phyloP scores from a whole-genome alignment of 495 filamentous ascomycete genomes.

The Aspergillus saccharolyticus region DNA sequence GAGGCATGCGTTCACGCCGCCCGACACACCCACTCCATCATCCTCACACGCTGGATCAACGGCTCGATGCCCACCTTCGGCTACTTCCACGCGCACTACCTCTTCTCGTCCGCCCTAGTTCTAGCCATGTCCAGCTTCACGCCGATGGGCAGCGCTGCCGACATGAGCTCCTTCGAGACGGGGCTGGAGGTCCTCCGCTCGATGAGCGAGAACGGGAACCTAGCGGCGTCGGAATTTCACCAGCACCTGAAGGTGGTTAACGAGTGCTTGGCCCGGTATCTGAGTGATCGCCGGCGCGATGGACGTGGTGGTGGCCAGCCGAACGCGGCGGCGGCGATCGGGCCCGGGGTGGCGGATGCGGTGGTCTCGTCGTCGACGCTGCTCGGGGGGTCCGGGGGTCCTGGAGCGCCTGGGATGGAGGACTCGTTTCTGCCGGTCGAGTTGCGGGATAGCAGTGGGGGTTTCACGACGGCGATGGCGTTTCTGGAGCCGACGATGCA shows the following conservation, averaged over 20 bases:
- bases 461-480: constrained; percentile 42
- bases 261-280: constrained; percentile 28
- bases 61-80: constrained; percentile 42
- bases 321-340: constrained; percentile 2
- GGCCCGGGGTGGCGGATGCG: background rate
- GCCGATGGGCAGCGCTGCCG: constrained; percentile 32
- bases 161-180: constrained; percentile 35
- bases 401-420: no score
- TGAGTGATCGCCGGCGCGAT: constrained; percentile 10
- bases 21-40: constrained; percentile 39
- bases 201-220: constrained; percentile 41
- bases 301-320: no score
- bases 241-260: constrained; percentile 35
- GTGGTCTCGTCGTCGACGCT: background rate
- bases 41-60: constrained; percentile 41
- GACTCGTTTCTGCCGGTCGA: background rate
- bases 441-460: constrained; percentile 9
- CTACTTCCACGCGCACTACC: constrained; percentile 44
- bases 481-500: constrained; percentile 45
- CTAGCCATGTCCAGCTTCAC: constrained; percentile 42
- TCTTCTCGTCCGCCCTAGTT: constrained; percentile 40
- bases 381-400: background rate
- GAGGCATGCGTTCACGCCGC: constrained; percentile 45
- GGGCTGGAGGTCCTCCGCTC: constrained; percentile 35
- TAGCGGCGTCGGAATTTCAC: constrained; percentile 39